Base-by-base conservation (phyloP, 495 filamentous ascomycete species). In the Hypomontagnella submonticulosa region DNA sequence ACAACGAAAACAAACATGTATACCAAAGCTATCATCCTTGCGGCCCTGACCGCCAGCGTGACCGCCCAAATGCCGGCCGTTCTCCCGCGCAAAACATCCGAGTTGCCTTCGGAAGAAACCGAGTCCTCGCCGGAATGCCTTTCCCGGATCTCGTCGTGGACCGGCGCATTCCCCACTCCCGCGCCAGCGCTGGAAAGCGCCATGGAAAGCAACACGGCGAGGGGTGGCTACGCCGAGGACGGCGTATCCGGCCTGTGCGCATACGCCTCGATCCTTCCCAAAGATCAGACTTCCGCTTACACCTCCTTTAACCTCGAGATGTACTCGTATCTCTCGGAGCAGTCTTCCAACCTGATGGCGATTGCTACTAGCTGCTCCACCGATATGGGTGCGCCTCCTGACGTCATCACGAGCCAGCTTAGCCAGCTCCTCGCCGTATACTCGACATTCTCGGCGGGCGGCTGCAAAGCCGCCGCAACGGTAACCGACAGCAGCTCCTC, bases 391-490 rank as follows among this genome's bases (percentile, higher is more conserved):
- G 56, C 62, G 6, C 49, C 50, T 4, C 34, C 62, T 4, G 27
- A 15, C 2, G 41, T 66, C 42, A 59, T 66, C 50, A 60, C 49
- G 1, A 49, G 41, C 43, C 34, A 69, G 60, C 49, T 63, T 8
- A 33, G 8, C 15, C 42, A 69, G 44, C 15, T 60, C 12, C 37
- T 69, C 2, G n/a, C 20, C 20, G 38, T 60, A 2, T 69, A 69
- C 60, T 69, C 66, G 12, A 48, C 55, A 30, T 69, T 69, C 50
- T 54, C 59, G 1, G 66, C 50, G n/a, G 65, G 48, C 8, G 60
- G 49, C 6, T 69, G 66, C 32, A 20, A 30, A 11, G 27, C 12
- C 1, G 32, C 47, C 12, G 18, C 47, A 33, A 46, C 48, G 11
- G 52, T 16, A 13, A 32, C 11, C 9, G 49, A 8, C n/a, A 33